Evolutionary conservation across 208 protist genomes (phyloP).

Genomic region (Acanthamoeba castellanii): DNA sequence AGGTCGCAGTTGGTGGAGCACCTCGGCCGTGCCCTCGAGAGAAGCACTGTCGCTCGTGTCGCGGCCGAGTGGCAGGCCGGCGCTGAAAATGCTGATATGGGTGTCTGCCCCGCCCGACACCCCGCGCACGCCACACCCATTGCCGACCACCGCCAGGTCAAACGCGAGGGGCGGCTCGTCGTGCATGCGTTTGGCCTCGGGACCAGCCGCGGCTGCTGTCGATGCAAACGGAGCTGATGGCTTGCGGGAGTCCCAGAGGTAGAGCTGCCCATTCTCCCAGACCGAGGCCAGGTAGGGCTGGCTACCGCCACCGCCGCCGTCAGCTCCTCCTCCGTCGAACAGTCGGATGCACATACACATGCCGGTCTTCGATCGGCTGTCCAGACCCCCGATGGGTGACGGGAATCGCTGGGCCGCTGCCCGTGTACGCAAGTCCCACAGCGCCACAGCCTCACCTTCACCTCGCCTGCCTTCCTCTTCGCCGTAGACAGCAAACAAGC

Average conservation of each 20-base stretch:
- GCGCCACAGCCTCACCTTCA: neutral
- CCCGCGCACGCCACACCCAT: neutral
- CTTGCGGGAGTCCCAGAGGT: neutral
- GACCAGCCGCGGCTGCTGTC: neutral
- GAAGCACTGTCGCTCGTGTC: neutral
- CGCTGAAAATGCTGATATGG: neutral
- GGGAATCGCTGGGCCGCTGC: neutral
- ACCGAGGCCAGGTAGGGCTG: neutral
- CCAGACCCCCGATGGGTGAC: neutral
- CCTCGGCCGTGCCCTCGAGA: too few relatives aligned
- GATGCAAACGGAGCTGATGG: neutral
- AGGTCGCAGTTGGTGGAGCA: neutral
- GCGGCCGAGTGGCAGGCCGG: neutral
- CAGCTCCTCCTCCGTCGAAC: neutral
- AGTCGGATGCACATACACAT: constrained; percentile 16
- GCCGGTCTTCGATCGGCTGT: neutral
- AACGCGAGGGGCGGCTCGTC: neutral
- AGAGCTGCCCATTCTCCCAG: neutral
- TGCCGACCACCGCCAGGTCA: neutral
- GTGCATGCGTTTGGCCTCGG: neutral
- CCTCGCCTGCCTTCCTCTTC: neutral
- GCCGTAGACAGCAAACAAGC: neutral
- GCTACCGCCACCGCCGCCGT: neutral
- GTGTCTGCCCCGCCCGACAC: neutral
- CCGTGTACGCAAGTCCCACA: neutral